Conservation (phyloP, 2,329 filamentous ascomycete species). For the Zalaria obscura region DNA sequence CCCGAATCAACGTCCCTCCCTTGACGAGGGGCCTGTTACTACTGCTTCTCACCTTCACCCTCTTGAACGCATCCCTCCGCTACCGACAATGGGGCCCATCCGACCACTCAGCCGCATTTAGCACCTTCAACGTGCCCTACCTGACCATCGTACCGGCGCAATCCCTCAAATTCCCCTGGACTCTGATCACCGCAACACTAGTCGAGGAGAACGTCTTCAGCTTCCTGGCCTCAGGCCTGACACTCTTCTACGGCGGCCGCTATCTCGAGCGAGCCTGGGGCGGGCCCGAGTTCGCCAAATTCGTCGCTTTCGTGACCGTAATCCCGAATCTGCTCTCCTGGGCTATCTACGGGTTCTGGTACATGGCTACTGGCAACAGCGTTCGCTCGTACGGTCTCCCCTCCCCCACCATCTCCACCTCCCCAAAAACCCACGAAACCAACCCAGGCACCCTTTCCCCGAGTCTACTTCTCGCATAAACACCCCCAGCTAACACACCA, state of each 20-base stretch:
- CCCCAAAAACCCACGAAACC: no score
- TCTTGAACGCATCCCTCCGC: slow-evolving; percentile 68
- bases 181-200: slow-evolving; percentile 69
- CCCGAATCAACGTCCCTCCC: slow-evolving; percentile 82
- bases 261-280: slow-evolving; percentile 97
- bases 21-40: slow-evolving; percentile 73
- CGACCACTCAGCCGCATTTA: slow-evolving; percentile 7
- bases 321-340: slow-evolving; percentile 71
- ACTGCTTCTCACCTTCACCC: slow-evolving; percentile 59
- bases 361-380: slow-evolving; percentile 47
- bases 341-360: slow-evolving; percentile 58
- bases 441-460: no score
- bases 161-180: slow-evolving; percentile 86
- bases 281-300: slow-evolving; percentile 80
- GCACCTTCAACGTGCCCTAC: slow-evolving; percentile 47
- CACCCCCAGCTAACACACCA: not conserved
- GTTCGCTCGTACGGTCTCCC: slow-evolving; percentile 4
- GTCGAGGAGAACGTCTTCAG: slow-evolving; percentile 92
- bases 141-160: slow-evolving; percentile 73
- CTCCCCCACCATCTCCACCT: not conserved
- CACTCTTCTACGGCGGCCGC: slow-evolving; percentile 80
- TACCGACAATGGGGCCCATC: slow-evolving; percentile 47
- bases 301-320: slow-evolving; percentile 61
- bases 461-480: not conserved
- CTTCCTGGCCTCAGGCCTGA: slow-evolving; percentile 58